Conservation (phyloP, 257 asterid genomes). For the Nicotiana benthamiana region DNA sequence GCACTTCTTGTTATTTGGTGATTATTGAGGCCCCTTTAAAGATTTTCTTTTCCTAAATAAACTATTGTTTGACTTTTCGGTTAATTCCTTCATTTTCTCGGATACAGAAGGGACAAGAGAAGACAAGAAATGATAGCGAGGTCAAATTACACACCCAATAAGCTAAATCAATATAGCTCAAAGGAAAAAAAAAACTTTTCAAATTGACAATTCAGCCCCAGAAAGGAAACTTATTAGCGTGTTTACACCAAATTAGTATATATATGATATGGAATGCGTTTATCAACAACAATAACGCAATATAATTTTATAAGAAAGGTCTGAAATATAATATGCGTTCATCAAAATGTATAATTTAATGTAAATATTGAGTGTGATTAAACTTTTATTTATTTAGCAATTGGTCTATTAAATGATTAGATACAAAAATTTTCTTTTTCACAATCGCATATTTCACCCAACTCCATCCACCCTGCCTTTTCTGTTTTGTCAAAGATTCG, state of each 20-base stretch:
- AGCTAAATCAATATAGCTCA: slow-evolving; percentile 4
- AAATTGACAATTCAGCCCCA: not conserved
- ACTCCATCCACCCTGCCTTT: slow-evolving; percentile 11
- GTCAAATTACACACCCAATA: not conserved
- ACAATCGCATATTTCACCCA: not conserved
- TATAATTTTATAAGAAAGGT: too few relatives aligned
- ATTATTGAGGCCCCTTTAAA: slow-evolving; percentile 12
- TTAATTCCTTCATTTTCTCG: not conserved
- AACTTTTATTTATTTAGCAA: not conserved
- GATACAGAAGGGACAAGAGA: not conserved
- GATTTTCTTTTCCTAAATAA: not conserved
- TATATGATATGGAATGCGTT: not conserved
- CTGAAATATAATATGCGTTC: not conserved
- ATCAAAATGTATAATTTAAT: not conserved
- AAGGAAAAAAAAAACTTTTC: not conserved
- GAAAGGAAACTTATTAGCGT: not conserved
- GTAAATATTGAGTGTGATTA: not conserved
- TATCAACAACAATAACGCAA: too few relatives aligned
- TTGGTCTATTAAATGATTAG: slow-evolving; percentile 19
- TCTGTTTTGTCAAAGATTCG: slow-evolving; percentile 33
- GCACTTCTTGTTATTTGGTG: slow-evolving; percentile 24
- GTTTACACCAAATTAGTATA: not conserved
- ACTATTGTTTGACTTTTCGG: not conserved
- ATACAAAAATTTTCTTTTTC: not conserved
- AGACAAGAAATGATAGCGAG: slow-evolving; percentile 13